Percentiles rank a stretch among this genome's conserved stretches.
These are phyloP conservation scores for Licmophora abbreviata DNA, from an alignment of 108 stramenopile species.

Conservation along the genomic window DNA sequence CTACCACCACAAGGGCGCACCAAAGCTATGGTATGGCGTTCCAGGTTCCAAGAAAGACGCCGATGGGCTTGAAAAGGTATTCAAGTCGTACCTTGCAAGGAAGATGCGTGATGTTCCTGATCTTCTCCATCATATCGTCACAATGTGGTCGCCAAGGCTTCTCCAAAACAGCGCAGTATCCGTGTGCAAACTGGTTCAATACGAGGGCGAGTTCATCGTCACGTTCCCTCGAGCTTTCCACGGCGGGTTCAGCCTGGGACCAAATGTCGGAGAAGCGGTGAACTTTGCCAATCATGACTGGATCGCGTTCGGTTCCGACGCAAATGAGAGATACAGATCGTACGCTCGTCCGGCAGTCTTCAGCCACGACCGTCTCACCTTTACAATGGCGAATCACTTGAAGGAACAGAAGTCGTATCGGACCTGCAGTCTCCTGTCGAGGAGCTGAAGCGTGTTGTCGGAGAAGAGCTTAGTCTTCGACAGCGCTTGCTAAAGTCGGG, in stretches of 20 bases:
- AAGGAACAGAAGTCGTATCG: slow-evolving; percentile 50
- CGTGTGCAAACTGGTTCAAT: slow-evolving; percentile 84
- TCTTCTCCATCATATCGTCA: slow-evolving; percentile 91
- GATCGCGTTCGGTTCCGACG: slow-evolving; percentile 87
- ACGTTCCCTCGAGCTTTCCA: slow-evolving; percentile 98
- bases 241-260: slow-evolving; percentile 92
- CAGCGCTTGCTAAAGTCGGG: slow-evolving; percentile 48
- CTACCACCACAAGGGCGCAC: slow-evolving; percentile 93
- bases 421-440: slow-evolving; percentile 46
- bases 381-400: slow-evolving; percentile 82
- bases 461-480: slow-evolving; percentile 59
- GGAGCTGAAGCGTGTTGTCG: slow-evolving; percentile 64
- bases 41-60: slow-evolving; percentile 78
- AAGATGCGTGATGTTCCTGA: slow-evolving; percentile 90
- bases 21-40: slow-evolving; percentile 97
- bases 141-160: slow-evolving; percentile 86
- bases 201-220: slow-evolving; percentile 91
- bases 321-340: slow-evolving; percentile 85
- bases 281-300: slow-evolving; percentile 92
- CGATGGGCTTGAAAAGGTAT: slow-evolving; percentile 76
- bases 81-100: slow-evolving; percentile 85
- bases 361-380: slow-evolving; percentile 85
- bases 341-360: slow-evolving; percentile 85
- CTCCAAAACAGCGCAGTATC: slow-evolving; percentile 75
- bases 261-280: slow-evolving; percentile 94